Evolutionary conservation across 169 alveolate species (phyloP).

Genomic region (Cryptosporidium baileyi): DNA sequence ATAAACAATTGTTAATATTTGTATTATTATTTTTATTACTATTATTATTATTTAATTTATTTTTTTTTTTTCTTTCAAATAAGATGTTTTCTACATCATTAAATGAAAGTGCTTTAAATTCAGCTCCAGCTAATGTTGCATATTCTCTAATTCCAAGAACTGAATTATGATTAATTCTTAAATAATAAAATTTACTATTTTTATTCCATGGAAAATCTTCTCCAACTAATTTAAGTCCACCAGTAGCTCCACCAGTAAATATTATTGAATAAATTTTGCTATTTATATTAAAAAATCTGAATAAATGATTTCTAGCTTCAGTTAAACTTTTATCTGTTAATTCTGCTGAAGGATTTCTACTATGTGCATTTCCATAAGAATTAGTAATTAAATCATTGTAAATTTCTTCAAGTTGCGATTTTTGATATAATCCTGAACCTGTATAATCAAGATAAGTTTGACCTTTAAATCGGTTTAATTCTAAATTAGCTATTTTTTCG

Average conservation of each 20-base stretch:
- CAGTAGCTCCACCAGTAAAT: conserved; percentile 77
- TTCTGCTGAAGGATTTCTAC: conserved; percentile 74
- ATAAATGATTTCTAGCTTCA: conserved; percentile 71
- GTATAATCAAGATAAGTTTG: conserved; percentile 72
- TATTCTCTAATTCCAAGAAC: conserved; percentile 74
- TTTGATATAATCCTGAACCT: conserved; percentile 73
- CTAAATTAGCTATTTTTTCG: conserved; percentile 45
- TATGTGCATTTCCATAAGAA: conserved; percentile 74
- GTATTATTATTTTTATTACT: neutral
- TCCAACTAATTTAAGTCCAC: conserved; percentile 73
- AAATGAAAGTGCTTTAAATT: conserved; percentile 46
- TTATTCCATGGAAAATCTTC: conserved; percentile 73
- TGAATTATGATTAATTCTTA: conserved; percentile 73
- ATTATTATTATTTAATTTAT: neutral
- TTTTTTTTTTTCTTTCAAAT: conserved; percentile 2
- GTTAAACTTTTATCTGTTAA: conserved; percentile 58
- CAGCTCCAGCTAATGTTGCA: conserved; percentile 70
- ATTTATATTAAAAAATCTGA: conserved; percentile 65
- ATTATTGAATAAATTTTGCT: conserved; percentile 65
- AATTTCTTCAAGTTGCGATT: conserved; percentile 63
- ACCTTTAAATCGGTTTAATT: conserved; percentile 59
- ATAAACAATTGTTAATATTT: conserved; percentile 49
- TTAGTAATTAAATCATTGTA: conserved; percentile 53
- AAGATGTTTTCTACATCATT: conserved; percentile 68
- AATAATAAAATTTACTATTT: conserved; percentile 61